Evolutionary conservation across 1,284 basidiomycete genomes (phyloP), one percentile per base, ranked within the genome.

Genomic region (Rugosomyces carneus): DNA sequence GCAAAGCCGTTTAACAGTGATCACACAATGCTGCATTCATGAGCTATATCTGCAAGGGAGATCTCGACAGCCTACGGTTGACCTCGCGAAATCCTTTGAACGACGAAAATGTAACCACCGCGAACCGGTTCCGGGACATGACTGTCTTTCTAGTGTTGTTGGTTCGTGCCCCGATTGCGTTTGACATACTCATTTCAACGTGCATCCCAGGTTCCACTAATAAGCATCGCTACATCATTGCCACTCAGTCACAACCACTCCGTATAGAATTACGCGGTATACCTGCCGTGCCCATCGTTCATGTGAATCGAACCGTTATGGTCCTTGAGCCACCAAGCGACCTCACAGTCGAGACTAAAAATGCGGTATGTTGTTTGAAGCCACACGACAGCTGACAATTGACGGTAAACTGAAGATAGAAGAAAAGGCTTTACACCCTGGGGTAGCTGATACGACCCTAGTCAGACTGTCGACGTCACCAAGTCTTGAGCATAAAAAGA

Each of bases 21-120:
- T 97, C 63, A 95, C 93, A 0, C 93, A 96, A 63, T 97, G 93
- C 62, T 93, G 86, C 60, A 89, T 97, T 43, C 83, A 93, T 54
- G 88, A 91, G 58, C 73, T 97, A 1, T 97, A 96, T 66, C 73
- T 88, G 1, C 76, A 84, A 48, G 91, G 89, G 13, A 78, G 76
- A 48, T 61, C 73, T 2, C 73, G 76, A 24, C 91, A 95, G 59
- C 65, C 74, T 0, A 79, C 82, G 0, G 84, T 92, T 0, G 86
- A 95, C 59, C 73, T 96, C 36, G 94, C 95, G 1, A 98, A 98
- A 67, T 77, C 71, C 0, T 96, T 94, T 59, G 95, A 98, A 68
- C 76, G 95, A 43, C 67, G 95, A 51, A 90, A 89, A 67, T 99
- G 95, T 63, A 98, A 98, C 62, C 95, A 99, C 61, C 76, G 84